Evolutionary conservation across 192 early-diverging fungal genomes (phyloP).

Genomic region (Oehlia diaphana): DNA sequence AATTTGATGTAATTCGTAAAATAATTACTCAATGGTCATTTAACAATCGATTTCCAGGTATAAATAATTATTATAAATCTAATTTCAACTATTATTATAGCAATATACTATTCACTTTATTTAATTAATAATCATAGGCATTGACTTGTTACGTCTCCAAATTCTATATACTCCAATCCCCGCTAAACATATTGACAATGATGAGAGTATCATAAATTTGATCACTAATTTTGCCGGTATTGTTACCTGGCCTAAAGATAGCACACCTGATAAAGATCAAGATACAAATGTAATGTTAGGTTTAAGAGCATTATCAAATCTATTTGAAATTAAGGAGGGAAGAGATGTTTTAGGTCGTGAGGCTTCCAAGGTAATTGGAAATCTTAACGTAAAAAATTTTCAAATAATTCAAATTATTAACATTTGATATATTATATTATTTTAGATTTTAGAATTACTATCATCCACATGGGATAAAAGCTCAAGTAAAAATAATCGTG

Average conservation of each 20-base stretch:
- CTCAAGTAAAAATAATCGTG: slow-evolving; percentile 17
- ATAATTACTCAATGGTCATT: slow-evolving; percentile 70
- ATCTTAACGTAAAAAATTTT: neutral
- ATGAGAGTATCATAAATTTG: slow-evolving; percentile 8
- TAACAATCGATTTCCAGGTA: slow-evolving; percentile 68
- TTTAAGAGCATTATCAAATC: slow-evolving; percentile 17
- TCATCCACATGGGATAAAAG: slow-evolving; percentile 15
- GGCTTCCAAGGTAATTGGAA: neutral
- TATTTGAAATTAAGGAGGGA: slow-evolving; percentile 20
- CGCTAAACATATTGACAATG: slow-evolving; percentile 26
- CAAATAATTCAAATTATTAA: neutral
- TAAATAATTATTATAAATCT: too few species aligned
- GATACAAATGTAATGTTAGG: slow-evolving; percentile 24
- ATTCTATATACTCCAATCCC: slow-evolving; percentile 55
- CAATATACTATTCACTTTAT: neutral
- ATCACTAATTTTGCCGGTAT: neutral
- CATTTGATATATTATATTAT: neutral
- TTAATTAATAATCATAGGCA: slow-evolving; percentile 42
- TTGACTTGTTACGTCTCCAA: slow-evolving; percentile 81
- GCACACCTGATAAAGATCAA: slow-evolving; percentile 10
- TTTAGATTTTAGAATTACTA: slow-evolving; percentile 25
- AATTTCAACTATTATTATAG: neutral
- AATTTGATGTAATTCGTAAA: slow-evolving; percentile 48
- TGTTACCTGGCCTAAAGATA: neutral
- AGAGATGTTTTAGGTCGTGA: neutral